A percentile compares a stretch with the other conserved stretches of the same genome.
Conservation (phyloP, 2,329 filamentous ascomycete species). For the Hypoxylon sp. region DNA sequence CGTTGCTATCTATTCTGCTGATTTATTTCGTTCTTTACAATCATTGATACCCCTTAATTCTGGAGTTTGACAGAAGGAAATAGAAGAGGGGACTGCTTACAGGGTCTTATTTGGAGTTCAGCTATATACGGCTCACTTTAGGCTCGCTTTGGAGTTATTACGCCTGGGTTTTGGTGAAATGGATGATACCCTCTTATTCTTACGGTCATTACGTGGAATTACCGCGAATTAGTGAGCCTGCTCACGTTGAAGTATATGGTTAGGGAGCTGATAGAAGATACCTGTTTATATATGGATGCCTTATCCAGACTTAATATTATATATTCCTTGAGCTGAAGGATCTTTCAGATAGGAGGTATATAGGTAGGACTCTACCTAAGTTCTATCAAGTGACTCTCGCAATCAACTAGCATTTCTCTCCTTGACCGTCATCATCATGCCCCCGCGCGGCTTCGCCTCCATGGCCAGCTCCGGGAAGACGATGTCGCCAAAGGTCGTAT, state of each 20-base stretch:
- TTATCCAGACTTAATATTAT: background rate
- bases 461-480: background rate
- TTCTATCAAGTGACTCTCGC: background rate
- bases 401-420: background rate
- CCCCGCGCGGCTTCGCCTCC: constrained; percentile 7
- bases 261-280: background rate
- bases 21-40: constrained; percentile 26
- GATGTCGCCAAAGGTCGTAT: constrained; percentile 7
- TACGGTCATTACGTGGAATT: constrained; percentile 27
- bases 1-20: background rate
- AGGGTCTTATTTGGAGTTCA: constrained; percentile 1
- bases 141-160: constrained; percentile 6
- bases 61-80: constrained; percentile 5
- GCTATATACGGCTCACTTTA: constrained; percentile 4
- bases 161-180: constrained; percentile 1
- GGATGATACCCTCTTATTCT: constrained; percentile 31
- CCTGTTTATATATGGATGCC: background rate
- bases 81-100: background rate
- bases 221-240: background rate
- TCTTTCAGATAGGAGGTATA: background rate
- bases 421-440: constrained; percentile 8
- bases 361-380: background rate
- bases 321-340: background rate
- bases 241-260: background rate
- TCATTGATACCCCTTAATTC: constrained; percentile 30